Evolutionary conservation across 805 yeast species (phyloP).

Genomic region (Metschnikowia peoriensis): DNA sequence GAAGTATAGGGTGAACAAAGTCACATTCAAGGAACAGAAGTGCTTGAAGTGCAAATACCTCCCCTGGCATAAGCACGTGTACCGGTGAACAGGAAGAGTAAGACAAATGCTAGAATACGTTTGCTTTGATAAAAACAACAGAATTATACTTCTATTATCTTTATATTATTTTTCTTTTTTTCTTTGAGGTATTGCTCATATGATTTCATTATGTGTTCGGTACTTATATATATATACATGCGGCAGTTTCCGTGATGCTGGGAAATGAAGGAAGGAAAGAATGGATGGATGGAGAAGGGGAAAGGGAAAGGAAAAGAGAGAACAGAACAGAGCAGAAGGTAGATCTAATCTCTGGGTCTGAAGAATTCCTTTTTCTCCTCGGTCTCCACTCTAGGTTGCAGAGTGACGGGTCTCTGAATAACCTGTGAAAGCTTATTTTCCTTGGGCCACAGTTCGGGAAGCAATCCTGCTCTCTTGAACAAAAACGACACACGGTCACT

Average conservation of each 20-base stretch:
- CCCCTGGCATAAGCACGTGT: conserved; percentile 17
- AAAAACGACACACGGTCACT: conserved; percentile 75
- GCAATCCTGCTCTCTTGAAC: conserved; percentile 74
- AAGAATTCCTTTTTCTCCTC: conserved; percentile 34
- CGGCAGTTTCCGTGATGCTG: conserved; percentile 2
- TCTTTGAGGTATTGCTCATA: not conserved
- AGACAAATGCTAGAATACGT: no score
- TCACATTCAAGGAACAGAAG: conserved; percentile 11
- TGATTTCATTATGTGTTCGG: conserved; percentile 6
- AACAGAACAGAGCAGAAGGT: no score
- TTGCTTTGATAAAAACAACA: no score
- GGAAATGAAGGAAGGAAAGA: not conserved
- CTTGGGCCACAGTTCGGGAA: conserved; percentile 58
- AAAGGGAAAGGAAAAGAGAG: not conserved
- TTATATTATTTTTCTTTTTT: not conserved
- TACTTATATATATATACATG: conserved; percentile 2
- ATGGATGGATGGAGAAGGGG: no score
- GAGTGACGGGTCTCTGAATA: conserved; percentile 29
- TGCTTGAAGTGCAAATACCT: conserved; percentile 17
- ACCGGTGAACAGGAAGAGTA: not conserved
- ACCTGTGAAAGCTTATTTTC: conserved; percentile 37
- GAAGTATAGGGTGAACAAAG: conserved; percentile 9
- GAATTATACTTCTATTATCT: not conserved
- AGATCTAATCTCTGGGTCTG: conserved; percentile 30
- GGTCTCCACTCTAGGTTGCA: conserved; percentile 23